These are phyloP conservation scores for Starmerella stigmatis DNA, from an alignment of 805 yeast genomes.

Conservation along the genomic window DNA sequence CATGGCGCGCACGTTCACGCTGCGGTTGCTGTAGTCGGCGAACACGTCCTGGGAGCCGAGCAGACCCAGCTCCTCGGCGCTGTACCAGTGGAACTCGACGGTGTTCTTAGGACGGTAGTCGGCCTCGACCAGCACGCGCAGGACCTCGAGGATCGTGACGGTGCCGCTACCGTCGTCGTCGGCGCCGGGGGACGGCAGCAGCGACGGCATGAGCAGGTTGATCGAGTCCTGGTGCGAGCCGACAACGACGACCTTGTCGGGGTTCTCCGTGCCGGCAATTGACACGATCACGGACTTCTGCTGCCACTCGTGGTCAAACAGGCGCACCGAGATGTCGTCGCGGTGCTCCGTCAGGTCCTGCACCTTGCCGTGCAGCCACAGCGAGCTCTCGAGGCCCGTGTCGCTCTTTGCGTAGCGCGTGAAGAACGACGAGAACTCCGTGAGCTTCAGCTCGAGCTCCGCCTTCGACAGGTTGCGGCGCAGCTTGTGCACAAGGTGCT, in stretches of 20 bases:
- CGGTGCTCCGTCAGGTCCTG: constrained; percentile 29
- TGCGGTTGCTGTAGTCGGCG: constrained; percentile 39
- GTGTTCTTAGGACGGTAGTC: constrained; percentile 54
- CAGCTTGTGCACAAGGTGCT: constrained; percentile 35
- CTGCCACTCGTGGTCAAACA: constrained; percentile 61
- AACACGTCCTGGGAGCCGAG: constrained; percentile 78
- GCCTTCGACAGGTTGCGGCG: constrained; percentile 38
- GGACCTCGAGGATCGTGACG: constrained; percentile 62
- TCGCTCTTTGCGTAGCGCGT: constrained; percentile 68
- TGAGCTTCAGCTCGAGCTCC: constrained; percentile 44
- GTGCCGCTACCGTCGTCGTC: constrained; percentile 93
- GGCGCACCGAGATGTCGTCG: constrained; percentile 36
- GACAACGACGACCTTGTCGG: constrained; percentile 50
- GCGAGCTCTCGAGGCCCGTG: constrained; percentile 58
- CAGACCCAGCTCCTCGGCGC: constrained; percentile 91
- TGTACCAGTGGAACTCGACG: constrained; percentile 84
- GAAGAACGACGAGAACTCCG: constrained; percentile 55
- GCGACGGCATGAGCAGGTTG: constrained; percentile 58
- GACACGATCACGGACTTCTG: constrained; percentile 67
- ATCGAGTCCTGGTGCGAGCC: constrained; percentile 88
- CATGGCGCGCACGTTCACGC: constrained; percentile 60
- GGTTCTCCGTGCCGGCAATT: constrained; percentile 35
- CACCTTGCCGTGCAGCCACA: constrained; percentile 53
- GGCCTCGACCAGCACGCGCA: constrained; percentile 46
- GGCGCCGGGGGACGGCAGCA: constrained; percentile 79